phyloP scores from a whole-genome alignment of 352 stramenopile genomes.

The Phytophthora nicotianae region DNA sequence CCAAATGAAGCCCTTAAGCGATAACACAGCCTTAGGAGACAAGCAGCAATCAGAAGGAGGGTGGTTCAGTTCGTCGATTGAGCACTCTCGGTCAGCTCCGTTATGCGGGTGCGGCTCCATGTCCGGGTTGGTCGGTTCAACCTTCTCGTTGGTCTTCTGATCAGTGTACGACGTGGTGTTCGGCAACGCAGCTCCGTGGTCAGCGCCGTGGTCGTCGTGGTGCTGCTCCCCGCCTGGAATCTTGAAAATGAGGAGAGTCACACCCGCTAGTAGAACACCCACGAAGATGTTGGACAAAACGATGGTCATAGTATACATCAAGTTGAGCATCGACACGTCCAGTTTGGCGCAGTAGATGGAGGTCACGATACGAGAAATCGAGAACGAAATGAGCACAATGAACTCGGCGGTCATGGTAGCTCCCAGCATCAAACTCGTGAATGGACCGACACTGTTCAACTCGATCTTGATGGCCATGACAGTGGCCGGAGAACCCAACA shows the following conservation, averaged over 20 bases:
- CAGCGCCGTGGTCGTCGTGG: constrained; percentile 8
- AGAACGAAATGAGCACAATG: constrained; percentile 73
- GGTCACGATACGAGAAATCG: constrained; percentile 61
- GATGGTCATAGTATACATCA: constrained; percentile 61
- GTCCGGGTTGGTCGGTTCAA: constrained; percentile 31
- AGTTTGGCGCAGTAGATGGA: constrained; percentile 69
- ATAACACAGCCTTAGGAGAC: constrained; percentile 39
- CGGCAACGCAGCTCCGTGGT: constrained; percentile 1
- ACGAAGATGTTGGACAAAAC: constrained; percentile 62
- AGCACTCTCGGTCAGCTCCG: constrained; percentile 34
- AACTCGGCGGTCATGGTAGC: constrained; percentile 77
- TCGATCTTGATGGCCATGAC: constrained; percentile 83
- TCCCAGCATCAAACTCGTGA: constrained; percentile 79
- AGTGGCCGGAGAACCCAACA: constrained; percentile 62
- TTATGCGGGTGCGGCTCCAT: constrained; percentile 57
- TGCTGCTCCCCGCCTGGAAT: constrained; percentile 44
- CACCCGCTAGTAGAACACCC: constrained; percentile 39
- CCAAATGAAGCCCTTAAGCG: constrained; percentile 72
- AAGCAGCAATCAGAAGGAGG: constrained; percentile 16
- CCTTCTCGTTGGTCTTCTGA: constrained; percentile 32
- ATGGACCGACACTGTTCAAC: constrained; percentile 68
- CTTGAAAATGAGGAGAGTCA: constrained; percentile 66
- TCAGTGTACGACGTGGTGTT: constrained; percentile 22
- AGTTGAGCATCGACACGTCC: constrained; percentile 54
- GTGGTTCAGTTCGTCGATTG: constrained; percentile 27